Base-by-base conservation (phyloP, 345 rosid species). In the Cardamine chenopodiifolia region DNA sequence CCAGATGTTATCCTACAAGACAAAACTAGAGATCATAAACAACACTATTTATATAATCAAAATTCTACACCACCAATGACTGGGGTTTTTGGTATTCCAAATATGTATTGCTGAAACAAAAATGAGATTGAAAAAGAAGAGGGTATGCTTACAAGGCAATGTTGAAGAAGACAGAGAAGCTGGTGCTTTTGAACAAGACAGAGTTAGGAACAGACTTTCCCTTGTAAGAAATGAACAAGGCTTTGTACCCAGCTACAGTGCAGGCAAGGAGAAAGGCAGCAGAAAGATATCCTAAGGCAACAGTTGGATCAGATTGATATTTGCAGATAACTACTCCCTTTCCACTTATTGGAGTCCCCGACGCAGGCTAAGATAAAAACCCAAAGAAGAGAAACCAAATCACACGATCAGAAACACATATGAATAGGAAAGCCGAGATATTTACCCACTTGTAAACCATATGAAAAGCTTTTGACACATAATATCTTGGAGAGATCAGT, bases 301-400 rank as follows among this genome's bases (percentile, higher is more conserved):
- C 89, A 1, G 88, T 74, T 6, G 96, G 93, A 84, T 91, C 97
- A 28, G 85, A 73, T 64, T 93, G 93, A 77, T 91, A 91, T 64
- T 89, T 88, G 96, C 97, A 91, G 25, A 88, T 83, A 53, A 88
- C 86, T 18, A 83, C 83, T 44, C 76, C 96, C 47, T 88, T 89
- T 18, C 88, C 89, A 1, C 68, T 31, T 5, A 89, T 82, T 4
- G 93, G 85, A 47, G 85, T 88, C 34, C 97, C 97, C 17, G 86
- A 52, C 15, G 90, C 80, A 17, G 96, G 97, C 97, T 91, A 76
- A 13, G 26, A 2, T 26, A 19, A 22, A 7, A 35, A 13, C 35
- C 1, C 35, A 59, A 67, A 66, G 3, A 39, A 71, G 11, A 81
- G 2, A 60, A 17, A 57, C 53, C 47, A 42, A 19, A 70, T 37